Conservation (phyloP, 73 alveolate genomes). For the Paramecium caudatum region DNA sequence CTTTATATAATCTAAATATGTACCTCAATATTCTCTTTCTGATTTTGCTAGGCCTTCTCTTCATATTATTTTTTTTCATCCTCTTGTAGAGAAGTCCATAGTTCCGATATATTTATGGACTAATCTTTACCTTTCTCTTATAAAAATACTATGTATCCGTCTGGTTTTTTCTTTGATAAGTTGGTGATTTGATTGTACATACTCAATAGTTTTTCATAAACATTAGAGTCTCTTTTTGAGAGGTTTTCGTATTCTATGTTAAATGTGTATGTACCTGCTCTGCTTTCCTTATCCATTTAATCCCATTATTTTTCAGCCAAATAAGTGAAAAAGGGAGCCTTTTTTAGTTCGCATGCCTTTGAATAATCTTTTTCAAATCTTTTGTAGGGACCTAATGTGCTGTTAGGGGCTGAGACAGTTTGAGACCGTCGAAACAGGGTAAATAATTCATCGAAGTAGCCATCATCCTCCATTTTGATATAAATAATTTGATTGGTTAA, state of each 20-base stretch:
- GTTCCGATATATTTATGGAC: neutral
- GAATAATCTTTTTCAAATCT: constrained; percentile 15
- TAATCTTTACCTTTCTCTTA: constrained; percentile 19
- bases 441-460: neutral
- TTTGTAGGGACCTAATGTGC: constrained; percentile 8
- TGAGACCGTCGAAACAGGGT: neutral
- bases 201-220: neutral
- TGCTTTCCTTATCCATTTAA: neutral
- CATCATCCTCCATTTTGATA: constrained; percentile 23
- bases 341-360: constrained; percentile 3
- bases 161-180: neutral
- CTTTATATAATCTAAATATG: neutral
- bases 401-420: constrained; percentile 7
- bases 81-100: neutral
- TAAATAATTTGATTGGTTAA: constrained; percentile 34
- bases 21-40: neutral
- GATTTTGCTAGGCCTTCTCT: neutral
- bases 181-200: neutral
- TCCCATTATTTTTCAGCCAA: constrained; percentile 44
- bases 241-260: neutral
- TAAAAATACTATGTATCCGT: neutral
- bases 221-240: neutral
- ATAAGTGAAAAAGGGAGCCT: neutral
- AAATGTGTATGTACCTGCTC: neutral
- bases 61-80: constrained; percentile 17